Percentiles rank a stretch among this genome's conserved stretches.
Evolutionary conservation across 768 basidiomycete species (phyloP).

Genomic region (Pilatotrama ljubarskyi): DNA sequence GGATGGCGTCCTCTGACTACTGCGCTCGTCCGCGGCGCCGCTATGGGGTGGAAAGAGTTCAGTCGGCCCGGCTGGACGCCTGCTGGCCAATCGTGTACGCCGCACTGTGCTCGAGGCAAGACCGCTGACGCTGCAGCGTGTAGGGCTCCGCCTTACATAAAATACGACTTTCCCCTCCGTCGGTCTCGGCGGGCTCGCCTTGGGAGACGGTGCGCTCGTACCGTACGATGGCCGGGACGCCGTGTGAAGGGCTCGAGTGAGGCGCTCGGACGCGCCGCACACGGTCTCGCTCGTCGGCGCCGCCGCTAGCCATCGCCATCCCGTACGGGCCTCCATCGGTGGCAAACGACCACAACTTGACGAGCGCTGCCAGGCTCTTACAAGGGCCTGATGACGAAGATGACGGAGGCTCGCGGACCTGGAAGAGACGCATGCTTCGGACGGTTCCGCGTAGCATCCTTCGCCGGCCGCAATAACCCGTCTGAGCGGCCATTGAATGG

Average conservation of each 20-base stretch:
- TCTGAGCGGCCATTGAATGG: too few species aligned
- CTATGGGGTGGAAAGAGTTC: background rate
- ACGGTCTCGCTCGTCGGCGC: background rate
- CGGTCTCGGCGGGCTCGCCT: slow-evolving; percentile 6
- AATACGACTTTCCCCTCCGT: slow-evolving; percentile 15
- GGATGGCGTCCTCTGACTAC: background rate
- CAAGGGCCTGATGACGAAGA: background rate
- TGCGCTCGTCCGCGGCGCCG: background rate
- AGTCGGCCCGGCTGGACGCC: slow-evolving; percentile 10
- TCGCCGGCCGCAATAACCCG: too few species aligned
- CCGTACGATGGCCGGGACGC: background rate
- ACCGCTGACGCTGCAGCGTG: slow-evolving; percentile 14
- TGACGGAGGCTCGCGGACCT: slow-evolving; percentile 7
- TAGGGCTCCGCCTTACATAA: slow-evolving; percentile 19
- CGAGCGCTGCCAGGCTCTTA: background rate
- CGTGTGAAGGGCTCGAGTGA: slow-evolving; percentile 18
- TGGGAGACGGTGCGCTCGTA: slow-evolving; percentile 2
- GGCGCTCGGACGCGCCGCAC: slow-evolving; percentile 3
- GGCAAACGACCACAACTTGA: background rate
- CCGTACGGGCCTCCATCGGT: background rate
- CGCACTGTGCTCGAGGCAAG: slow-evolving; percentile 7
- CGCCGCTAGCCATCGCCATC: background rate
- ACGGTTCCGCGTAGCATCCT: slow-evolving; percentile 9
- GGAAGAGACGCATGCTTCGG: background rate
- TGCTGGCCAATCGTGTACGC: slow-evolving; percentile 11